Base-by-base conservation (phyloP, 768 basidiomycete species). In the Auriscalpium microsporum region DNA sequence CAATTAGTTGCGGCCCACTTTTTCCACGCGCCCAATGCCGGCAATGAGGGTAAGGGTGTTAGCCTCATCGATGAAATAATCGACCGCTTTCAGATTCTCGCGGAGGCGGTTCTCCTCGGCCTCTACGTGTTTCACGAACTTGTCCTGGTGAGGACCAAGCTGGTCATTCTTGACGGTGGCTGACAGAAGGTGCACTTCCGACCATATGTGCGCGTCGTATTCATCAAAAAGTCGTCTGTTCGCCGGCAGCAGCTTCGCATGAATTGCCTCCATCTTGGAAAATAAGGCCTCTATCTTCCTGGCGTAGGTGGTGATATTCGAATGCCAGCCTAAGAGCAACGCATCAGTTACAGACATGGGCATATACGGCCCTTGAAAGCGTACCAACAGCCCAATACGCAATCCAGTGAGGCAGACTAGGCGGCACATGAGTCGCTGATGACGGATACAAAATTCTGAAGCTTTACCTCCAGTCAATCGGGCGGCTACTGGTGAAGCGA, bases 391-490 rank as follows among this genome's bases (percentile, higher is more conserved):
- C 65, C 66, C 66, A 67, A 36, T 64, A 68, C 8, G 63, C 62
- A 4, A 67, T 44, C 67, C 68, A 69, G 45, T 62, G 66, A 13
- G 40, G 40, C 8, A 42, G 17, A 17, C 40, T 42, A 17, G 40
- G 40, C 14, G 28, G 7, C 28, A 13, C 14, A 13, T 42, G 40
- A 42, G 40, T 42, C 14, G n/a, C 10, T 1, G 8, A 14, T 1
- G 3, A 13, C 0, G 6, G 40, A 9, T 42, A 17, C 13, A 8
- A 9, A 3, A 17, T 14, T 42, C 13, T 13, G 8, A 9, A 8
- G 57, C 57, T 13, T 21, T 67, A 50, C 34, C 67, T 70, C 67
- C 68, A 71, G 10, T 53, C 55, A 4, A 45, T 19, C 1, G 66
- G 69, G 10, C 57, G 51, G 8, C 55, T 40, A 2, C 53, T 45